These are phyloP conservation scores for Pugionium dolabratum DNA, from an alignment of 345 rosid genomes.

Conservation along the genomic window DNA sequence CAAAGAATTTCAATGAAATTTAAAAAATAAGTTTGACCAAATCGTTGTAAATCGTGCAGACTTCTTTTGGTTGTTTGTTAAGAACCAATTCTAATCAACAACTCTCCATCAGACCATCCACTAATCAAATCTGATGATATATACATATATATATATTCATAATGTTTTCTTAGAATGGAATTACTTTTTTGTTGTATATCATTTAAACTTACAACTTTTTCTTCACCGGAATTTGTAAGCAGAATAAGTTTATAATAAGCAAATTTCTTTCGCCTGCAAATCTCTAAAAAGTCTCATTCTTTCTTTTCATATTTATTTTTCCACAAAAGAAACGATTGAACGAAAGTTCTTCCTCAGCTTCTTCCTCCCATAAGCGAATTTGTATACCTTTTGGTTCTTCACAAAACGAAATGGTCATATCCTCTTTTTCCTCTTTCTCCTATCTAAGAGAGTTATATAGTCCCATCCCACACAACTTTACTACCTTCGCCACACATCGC, in stretches of 20 bases:
- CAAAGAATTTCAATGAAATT: too few species aligned
- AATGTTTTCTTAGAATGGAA: too few species aligned
- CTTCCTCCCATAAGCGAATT: slow-evolving; percentile 12
- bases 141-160: too few species aligned
- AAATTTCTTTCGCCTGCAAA: neutral
- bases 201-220: too few species aligned
- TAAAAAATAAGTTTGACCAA: too few species aligned
- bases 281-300: slow-evolving; percentile 14
- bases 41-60: too few species aligned
- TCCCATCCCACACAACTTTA: slow-evolving; percentile 72
- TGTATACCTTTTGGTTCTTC: slow-evolving; percentile 24
- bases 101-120: too few species aligned
- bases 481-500: slow-evolving; percentile 80
- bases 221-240: too few species aligned
- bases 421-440: slow-evolving; percentile 2
- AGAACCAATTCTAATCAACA: too few species aligned
- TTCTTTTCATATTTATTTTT: neutral
- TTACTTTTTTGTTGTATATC: too few species aligned
- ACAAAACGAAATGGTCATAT: slow-evolving; percentile 22
- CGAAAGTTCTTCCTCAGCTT: neutral
- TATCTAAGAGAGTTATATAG: slow-evolving; percentile 35
- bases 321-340: slow-evolving; percentile 22
- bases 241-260: neutral
- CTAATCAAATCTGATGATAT: too few species aligned
- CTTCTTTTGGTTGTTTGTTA: too few species aligned